Base-by-base conservation (phyloP, 2,329 filamentous ascomycete genomes). In the Aspergillus quadrilineatus region DNA sequence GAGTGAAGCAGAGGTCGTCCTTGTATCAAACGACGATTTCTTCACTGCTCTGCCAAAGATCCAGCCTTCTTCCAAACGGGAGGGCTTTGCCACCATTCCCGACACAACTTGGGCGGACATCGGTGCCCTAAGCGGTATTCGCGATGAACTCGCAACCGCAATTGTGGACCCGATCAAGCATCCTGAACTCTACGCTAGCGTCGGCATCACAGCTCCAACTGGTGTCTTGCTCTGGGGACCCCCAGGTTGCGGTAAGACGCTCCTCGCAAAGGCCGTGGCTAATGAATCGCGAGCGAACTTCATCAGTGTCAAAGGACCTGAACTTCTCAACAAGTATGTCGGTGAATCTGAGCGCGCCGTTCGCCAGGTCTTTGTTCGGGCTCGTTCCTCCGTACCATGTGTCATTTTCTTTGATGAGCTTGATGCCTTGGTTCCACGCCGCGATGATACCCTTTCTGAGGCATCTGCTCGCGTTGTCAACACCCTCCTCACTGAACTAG, bases 371-470 rank as follows among this genome's bases (percentile, higher is more conserved):
- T 99, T 99, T 74, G 85, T 87, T 61, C 88, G 93, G 14, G 94
- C 94, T 0, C 85, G 92, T 50, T 89, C 89, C 0, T 93, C 89
- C 6, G 84, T 92, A 0, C 94, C 94, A 0, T 97, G 93, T 69
- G 91, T 99, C 53, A 87, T 99, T 57, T 97, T 99, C 82, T 97
- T 99, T 70, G 94, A 99, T 71, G 94, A 99, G 76, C 83, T 99
- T 51, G 94, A 99, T 74, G 93, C 94, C 0, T 80, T 99, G 2
- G 92, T 94, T 0, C 92, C 93, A 0, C 87, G 87, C 50, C 86
- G 94, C 53, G 91, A 93, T 68, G 89, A 89, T 54, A 81, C 82
- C 1, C 83, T 90, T 2, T 90, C 88, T 2, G 93, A 97, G 71
- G 89, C 91, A 5, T 90, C 89, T 46, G 87, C 90, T 1, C 86